Percentiles rank a stretch among this genome's conserved stretches.
phyloP scores from a whole-genome alignment of 202 grass and related monocot species.

The Carex arenaria region DNA sequence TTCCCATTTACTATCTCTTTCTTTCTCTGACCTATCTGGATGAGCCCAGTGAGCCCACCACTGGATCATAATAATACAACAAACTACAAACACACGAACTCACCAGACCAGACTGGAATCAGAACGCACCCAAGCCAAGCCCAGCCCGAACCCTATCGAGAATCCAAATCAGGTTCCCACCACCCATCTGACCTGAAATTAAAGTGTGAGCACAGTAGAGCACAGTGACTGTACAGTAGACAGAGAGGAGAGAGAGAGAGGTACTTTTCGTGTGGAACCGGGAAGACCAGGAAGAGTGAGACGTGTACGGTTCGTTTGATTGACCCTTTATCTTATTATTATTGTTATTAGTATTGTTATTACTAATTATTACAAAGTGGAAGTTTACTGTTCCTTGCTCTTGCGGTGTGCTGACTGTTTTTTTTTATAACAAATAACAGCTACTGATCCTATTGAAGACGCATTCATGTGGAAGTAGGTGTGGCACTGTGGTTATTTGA shows the following conservation, averaged over 20 bases:
- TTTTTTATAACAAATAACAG: background rate
- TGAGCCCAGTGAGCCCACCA: background rate
- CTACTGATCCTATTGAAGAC: background rate
- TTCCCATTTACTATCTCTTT: background rate
- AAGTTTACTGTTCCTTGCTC: background rate
- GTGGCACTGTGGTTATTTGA: background rate
- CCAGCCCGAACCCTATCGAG: background rate
- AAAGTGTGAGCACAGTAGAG: background rate
- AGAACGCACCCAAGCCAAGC: background rate
- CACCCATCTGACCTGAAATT: background rate
- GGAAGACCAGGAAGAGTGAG: too few species aligned
- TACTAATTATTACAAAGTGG: background rate
- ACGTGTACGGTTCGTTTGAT: too few species aligned
- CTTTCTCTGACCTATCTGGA: background rate
- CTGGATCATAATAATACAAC: background rate
- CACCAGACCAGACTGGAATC: background rate
- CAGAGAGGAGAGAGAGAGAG: too few species aligned
- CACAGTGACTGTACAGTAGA: conserved; percentile 2
- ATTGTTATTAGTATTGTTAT: background rate
- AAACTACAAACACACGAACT: background rate
- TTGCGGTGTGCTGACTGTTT: background rate
- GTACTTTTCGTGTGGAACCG: too few species aligned
- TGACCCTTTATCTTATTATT: too few species aligned
- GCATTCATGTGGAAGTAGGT: background rate
- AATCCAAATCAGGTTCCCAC: background rate